Conservation (phyloP, 352 stramenopile genomes). For the Phytophthora pistaciae region DNA sequence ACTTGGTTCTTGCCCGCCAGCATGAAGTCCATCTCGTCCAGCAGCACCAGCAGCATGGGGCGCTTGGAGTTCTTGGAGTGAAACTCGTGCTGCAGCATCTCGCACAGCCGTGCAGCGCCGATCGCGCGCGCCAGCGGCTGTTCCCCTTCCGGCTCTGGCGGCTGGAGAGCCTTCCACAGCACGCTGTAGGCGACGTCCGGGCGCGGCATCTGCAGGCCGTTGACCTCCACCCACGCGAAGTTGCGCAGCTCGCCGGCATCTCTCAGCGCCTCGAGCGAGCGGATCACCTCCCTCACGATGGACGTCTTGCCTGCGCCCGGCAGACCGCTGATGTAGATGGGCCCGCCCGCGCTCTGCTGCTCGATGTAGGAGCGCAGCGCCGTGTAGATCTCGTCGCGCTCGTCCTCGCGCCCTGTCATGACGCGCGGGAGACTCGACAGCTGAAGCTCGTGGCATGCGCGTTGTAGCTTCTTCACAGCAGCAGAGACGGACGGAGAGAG, state of each 20-base stretch:
- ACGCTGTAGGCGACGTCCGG: slow-evolving; percentile 73
- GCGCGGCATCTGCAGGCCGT: slow-evolving; percentile 74
- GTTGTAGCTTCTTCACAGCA: slow-evolving; percentile 52
- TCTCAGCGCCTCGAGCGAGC: slow-evolving; percentile 48
- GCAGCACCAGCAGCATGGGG: slow-evolving; percentile 64
- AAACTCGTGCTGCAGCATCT: slow-evolving; percentile 60
- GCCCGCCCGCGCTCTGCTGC: slow-evolving; percentile 53
- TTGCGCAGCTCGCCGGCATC: slow-evolving; percentile 41
- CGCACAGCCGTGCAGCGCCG: slow-evolving; percentile 46
- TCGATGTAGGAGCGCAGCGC: slow-evolving; percentile 62
- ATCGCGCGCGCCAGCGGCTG: slow-evolving; percentile 18
- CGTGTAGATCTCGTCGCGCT: slow-evolving; percentile 67
- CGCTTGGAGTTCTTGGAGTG: slow-evolving; percentile 45
- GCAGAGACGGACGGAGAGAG: slow-evolving; percentile 22
- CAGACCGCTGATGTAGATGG: slow-evolving; percentile 79
- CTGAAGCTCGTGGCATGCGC: slow-evolving; percentile 67
- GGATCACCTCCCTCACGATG: slow-evolving; percentile 77
- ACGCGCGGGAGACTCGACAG: slow-evolving; percentile 63
- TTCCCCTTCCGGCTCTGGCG: slow-evolving; percentile 14
- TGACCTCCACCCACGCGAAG: slow-evolving; percentile 76
- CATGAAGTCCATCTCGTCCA: slow-evolving; percentile 88
- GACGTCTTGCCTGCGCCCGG: slow-evolving; percentile 78
- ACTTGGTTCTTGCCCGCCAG: slow-evolving; percentile 77
- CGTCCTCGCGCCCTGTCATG: slow-evolving; percentile 69
- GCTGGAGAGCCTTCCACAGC: slow-evolving; percentile 64